Percentiles rank a stretch among this genome's conserved stretches.
phyloP scores from a whole-genome alignment of 495 filamentous ascomycete genomes.

The Aspergillus campestris region DNA sequence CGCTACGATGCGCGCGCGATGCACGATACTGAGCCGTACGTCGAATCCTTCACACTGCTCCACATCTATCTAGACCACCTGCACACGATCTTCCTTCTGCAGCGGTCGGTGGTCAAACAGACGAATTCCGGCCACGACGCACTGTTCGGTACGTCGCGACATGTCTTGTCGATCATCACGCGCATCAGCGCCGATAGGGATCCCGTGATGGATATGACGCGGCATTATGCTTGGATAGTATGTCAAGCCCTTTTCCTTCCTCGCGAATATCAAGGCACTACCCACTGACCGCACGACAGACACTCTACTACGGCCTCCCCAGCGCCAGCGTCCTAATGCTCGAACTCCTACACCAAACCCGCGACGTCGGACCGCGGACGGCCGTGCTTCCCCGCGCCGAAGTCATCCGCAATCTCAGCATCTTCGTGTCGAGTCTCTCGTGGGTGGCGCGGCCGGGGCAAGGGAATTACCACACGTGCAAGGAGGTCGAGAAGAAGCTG shows the following conservation, averaged over 20 bases:
- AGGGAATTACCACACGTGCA: constrained; percentile 46
- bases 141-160: constrained; percentile 45
- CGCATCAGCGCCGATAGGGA: constrained; percentile 40
- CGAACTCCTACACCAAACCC: constrained; percentile 52
- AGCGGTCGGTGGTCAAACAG: constrained; percentile 46
- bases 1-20: constrained; percentile 27
- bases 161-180: constrained; percentile 39
- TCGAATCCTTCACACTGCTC: constrained; percentile 17
- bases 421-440: constrained; percentile 50
- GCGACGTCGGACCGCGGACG: constrained; percentile 25
- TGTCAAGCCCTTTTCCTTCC: constrained; percentile 11
- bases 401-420: constrained; percentile 54
- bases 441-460: constrained; percentile 45
- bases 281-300: constrained; percentile 12
- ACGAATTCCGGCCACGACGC: constrained; percentile 40
- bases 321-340: constrained; percentile 51
- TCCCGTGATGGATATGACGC: constrained; percentile 37
- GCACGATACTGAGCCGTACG: constrained; percentile 18
- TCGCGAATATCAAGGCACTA: constrained; percentile 3
- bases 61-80: constrained; percentile 44
- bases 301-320: constrained; percentile 48
- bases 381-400: constrained; percentile 46
- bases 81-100: constrained; percentile 51
- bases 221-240: constrained; percentile 51
- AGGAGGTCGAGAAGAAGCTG: constrained; percentile 35